Evolutionary conservation across 352 stramenopile species (phyloP).

Genomic region (Phytophthora megakarya): DNA sequence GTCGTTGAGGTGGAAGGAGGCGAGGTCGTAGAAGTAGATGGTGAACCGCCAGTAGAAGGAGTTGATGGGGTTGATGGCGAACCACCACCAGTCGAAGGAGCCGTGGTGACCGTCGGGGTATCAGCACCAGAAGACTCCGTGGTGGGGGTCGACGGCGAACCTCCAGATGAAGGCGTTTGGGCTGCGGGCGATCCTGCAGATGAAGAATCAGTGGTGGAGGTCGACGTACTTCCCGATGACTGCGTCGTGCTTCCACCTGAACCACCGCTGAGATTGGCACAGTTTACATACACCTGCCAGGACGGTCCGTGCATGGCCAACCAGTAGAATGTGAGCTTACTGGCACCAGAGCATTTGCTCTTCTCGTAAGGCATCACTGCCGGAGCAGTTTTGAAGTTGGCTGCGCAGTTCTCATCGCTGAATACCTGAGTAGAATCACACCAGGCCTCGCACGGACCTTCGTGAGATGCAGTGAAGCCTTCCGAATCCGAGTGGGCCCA

Average conservation of each 20-base stretch:
- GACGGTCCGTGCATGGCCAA: constrained; percentile 43
- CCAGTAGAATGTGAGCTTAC: constrained; percentile 43
- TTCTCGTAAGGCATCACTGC: constrained; percentile 43
- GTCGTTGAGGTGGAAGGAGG: constrained; percentile 3
- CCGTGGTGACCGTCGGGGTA: neutral
- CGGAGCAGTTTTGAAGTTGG: constrained; percentile 30
- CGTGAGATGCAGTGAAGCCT: constrained; percentile 20
- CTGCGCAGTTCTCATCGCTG: constrained; percentile 24
- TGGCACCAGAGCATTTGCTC: constrained; percentile 30
- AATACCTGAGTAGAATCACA: neutral
- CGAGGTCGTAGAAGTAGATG: constrained; percentile 12
- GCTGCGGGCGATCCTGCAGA: neutral
- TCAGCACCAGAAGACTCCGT: neutral
- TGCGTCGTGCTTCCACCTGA: constrained; percentile 2
- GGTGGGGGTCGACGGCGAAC: constrained; percentile 1
- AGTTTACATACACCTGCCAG: constrained; percentile 53
- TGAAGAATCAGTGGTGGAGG: constrained; percentile 9
- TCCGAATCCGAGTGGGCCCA: constrained; percentile 37
- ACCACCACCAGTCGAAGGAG: neutral
- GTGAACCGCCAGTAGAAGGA: constrained; percentile 3
- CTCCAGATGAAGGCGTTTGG: neutral
- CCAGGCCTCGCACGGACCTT: too few relatives aligned
- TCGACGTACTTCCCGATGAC: constrained; percentile 7
- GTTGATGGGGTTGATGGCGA: constrained; percentile 11
- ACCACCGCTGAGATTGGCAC: constrained; percentile 13